Conservation (phyloP, 805 yeast species). For the Limtongia smithiae region DNA sequence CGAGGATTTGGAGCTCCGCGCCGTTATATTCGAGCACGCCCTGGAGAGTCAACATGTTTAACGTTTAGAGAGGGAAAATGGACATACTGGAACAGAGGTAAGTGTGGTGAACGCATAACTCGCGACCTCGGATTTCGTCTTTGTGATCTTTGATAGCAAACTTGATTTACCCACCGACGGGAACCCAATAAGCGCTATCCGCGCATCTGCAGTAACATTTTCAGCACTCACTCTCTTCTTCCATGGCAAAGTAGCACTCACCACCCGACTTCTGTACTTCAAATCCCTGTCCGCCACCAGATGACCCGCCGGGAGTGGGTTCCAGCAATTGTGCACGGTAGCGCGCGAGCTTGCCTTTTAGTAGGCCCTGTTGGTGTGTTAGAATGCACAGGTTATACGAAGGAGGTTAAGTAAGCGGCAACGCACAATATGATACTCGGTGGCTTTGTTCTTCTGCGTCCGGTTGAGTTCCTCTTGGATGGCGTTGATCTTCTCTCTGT, state of each 20-base stretch:
- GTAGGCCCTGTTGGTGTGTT: conserved; percentile 46
- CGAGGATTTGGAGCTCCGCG: conserved; percentile 96
- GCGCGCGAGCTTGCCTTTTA: conserved; percentile 86
- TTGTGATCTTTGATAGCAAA: conserved; percentile 79
- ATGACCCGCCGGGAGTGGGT: conserved; percentile 72
- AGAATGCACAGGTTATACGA: not conserved
- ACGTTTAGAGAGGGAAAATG: not conserved
- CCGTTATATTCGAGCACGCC: conserved; percentile 94
- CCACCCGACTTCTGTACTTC: conserved; percentile 88
- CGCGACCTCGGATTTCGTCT: conserved; percentile 92
- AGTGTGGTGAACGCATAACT: conserved; percentile 92
- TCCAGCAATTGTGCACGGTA: conserved; percentile 87
- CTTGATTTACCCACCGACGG: conserved; percentile 98
- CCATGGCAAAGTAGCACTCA: not conserved
- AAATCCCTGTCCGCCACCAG: conserved; percentile 78
- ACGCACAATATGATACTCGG: conserved; percentile 87
- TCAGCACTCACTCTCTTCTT: not conserved
- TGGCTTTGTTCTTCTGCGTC: conserved; percentile 96
- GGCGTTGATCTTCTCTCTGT: conserved; percentile 30
- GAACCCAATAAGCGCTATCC: conserved; percentile 92
- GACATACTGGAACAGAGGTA: conserved; percentile 73
- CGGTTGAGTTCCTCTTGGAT: conserved; percentile 91
- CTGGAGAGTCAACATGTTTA: not conserved
- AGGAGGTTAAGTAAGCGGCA: not conserved
- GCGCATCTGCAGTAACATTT: conserved; percentile 57